phyloP scores from a whole-genome alignment of 352 stramenopile species.

The Globisporangium uncinulatum region DNA sequence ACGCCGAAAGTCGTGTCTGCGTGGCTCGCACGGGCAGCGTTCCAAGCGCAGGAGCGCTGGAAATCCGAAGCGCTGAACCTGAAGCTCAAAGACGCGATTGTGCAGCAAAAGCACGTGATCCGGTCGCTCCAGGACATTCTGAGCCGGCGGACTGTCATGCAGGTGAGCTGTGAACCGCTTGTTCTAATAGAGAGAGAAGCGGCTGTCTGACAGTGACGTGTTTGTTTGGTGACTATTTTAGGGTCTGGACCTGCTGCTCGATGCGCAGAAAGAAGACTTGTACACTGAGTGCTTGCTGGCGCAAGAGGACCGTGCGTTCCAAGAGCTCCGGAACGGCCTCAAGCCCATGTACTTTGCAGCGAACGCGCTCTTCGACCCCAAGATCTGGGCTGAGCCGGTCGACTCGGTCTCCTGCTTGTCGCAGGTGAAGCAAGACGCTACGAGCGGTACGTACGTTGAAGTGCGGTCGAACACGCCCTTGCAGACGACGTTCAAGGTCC shows the following conservation, averaged over 20 bases:
- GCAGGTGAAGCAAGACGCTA: slow-evolving; percentile 4
- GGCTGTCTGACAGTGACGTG: not conserved
- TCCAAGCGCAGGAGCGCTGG: slow-evolving; percentile 37
- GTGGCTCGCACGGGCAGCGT: slow-evolving; percentile 37
- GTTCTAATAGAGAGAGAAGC: not conserved
- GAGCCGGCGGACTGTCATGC: slow-evolving; percentile 13
- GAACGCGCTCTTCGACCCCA: slow-evolving; percentile 7
- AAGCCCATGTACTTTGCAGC: slow-evolving; percentile 11
- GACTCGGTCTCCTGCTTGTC: slow-evolving; percentile 4
- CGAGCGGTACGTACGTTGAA: slow-evolving; percentile 6
- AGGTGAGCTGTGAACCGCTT: slow-evolving; percentile 1
- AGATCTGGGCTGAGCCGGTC: not conserved
- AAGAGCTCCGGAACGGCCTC: slow-evolving; percentile 1
- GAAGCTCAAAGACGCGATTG: slow-evolving; percentile 35
- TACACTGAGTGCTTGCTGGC: slow-evolving; percentile 4
- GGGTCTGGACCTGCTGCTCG: slow-evolving; percentile 4
- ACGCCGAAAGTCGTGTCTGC: slow-evolving; percentile 20
- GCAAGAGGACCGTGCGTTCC: slow-evolving; percentile 5
- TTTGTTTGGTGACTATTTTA: slow-evolving; percentile 1
- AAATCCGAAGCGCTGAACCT: slow-evolving; percentile 36
- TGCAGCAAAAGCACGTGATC: slow-evolving; percentile 32
- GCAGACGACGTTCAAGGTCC: slow-evolving; percentile 8
- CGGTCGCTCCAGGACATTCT: slow-evolving; percentile 34
- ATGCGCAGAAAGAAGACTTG: slow-evolving; percentile 4
- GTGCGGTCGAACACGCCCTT: slow-evolving; percentile 5